A percentile compares a stretch with the other conserved stretches of the same genome.
Evolutionary conservation across 345 rosid genomes (phyloP).

Genomic region (Camelina sativa): DNA sequence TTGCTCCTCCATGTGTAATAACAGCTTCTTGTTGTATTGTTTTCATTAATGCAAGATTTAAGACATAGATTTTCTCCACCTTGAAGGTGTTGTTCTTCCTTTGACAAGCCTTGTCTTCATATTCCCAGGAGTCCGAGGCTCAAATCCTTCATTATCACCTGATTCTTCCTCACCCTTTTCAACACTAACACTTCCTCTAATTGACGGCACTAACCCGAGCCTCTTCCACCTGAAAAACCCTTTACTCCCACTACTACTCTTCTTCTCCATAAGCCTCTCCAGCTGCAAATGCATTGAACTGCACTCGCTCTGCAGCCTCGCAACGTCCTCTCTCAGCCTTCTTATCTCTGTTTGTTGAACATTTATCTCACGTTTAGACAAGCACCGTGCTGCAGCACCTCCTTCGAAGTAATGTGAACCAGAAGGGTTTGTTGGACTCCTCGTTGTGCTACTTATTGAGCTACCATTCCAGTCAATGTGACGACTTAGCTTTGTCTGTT

Average conservation of each 20-base stretch:
- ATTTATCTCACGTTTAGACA: slow-evolving; percentile 70
- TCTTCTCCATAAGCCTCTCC: slow-evolving; percentile 73
- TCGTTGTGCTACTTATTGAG: slow-evolving; percentile 54
- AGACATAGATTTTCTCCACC: slow-evolving; percentile 71
- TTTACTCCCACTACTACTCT: slow-evolving; percentile 71
- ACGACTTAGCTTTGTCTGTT: slow-evolving; percentile 69
- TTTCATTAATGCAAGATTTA: slow-evolving; percentile 28
- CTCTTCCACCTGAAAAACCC: slow-evolving; percentile 87
- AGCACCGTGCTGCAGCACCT: slow-evolving; percentile 51
- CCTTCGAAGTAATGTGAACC: slow-evolving; percentile 48
- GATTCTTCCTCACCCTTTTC: slow-evolving; percentile 50
- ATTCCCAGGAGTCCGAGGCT: slow-evolving; percentile 63
- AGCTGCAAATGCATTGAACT: slow-evolving; percentile 69
- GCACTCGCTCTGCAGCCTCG: slow-evolving; percentile 70
- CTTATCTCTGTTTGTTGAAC: slow-evolving; percentile 68
- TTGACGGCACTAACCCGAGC: slow-evolving; percentile 58
- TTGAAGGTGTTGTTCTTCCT: slow-evolving; percentile 57
- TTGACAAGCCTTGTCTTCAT: slow-evolving; percentile 66
- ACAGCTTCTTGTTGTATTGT: slow-evolving; percentile 55
- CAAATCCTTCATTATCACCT: slow-evolving; percentile 49
- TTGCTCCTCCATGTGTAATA: slow-evolving; percentile 43
- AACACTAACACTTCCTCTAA: slow-evolving; percentile 46
- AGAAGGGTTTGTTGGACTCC: slow-evolving; percentile 58
- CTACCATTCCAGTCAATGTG: slow-evolving; percentile 72
- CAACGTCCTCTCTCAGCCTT: slow-evolving; percentile 70